Evolutionary conservation across 495 filamentous ascomycete species (phyloP), one percentile per base, ranked within the genome.

Genomic region (Articulospora tetracladia): DNA sequence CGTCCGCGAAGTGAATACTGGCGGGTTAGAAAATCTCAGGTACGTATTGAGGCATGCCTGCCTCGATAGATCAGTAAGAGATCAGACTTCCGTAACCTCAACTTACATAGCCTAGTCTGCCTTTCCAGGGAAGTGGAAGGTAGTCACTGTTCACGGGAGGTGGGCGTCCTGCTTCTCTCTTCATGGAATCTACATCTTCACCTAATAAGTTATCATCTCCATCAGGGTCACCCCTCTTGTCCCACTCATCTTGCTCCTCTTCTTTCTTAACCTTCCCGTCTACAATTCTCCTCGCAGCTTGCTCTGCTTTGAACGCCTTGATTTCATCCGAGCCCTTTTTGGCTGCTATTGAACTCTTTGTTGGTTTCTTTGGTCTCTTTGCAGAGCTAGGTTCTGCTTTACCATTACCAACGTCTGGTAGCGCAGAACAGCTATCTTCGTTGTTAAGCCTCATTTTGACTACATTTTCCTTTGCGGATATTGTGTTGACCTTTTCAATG

Each of bases 11-110:
- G 86, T 88, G 74, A 97, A 98, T 11, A 97, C 85, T 0, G 93
- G 85, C 17, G 91, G 90, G 61, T 88, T 93, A 0, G 91, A 87
- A 53, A 83, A 82, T 41, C 94, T 89, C 2, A 98, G 83, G 71
- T 98, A 97, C 0, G 93, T 98, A 70, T 93, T 93, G 23, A 98
- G 78, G 69, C 91, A 96, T 23, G 92, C 91, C 89, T 92, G 17
- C 26, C 47, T 19, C 6, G n/a, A 8, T 27, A 63, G 20, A 68
- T 68, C 68, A 67, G 59, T 11, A 56, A 30, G 7, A 0, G 48
- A 26, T 24, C 25, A 24, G 20, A 20, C 53, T 55, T 63, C 49
- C 50, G 26, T 32, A 19, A n/a, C 19, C 27, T 23, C 19, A 22
- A 77, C 86, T 77, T 69, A 94, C 93, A 80, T 94, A 97, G 48